phyloP scores from a whole-genome alignment of 257 asterid genomes.

The Salvia hispanica region DNA sequence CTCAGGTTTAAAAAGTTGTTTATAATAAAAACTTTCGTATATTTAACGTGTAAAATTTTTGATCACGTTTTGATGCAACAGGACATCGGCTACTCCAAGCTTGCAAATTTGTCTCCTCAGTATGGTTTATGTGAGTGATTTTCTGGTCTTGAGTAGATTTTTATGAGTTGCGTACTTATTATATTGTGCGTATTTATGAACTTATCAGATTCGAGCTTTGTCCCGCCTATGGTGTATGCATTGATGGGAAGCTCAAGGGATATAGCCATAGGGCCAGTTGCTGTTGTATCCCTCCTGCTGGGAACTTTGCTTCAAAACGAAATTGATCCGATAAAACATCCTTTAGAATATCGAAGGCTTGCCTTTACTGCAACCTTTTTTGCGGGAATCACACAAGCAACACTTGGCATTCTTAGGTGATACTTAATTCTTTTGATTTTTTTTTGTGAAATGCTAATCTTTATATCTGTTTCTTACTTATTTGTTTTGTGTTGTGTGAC shows the following conservation, averaged over 20 bases:
- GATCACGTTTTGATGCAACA: conserved; percentile 33
- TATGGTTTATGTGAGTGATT: conserved; percentile 74
- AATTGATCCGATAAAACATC: conserved; percentile 57
- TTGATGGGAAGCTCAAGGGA: conserved; percentile 93
- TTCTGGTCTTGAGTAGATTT: not conserved
- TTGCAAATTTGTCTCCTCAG: conserved; percentile 78
- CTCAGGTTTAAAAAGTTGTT: conserved; percentile 52
- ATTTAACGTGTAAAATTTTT: too few relatives aligned
- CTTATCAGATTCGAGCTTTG: conserved; percentile 73
- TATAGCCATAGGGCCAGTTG: conserved; percentile 92
- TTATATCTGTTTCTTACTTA: too few relatives aligned
- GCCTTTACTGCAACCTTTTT: conserved; percentile 90
- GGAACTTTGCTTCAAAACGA: conserved; percentile 63
- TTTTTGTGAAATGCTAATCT: not conserved
- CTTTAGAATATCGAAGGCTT: conserved; percentile 57
- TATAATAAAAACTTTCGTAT: too few relatives aligned
- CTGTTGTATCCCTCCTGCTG: conserved; percentile 80
- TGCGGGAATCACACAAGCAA: conserved; percentile 80
- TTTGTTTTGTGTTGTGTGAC: conserved; percentile 20
- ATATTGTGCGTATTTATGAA: not conserved
- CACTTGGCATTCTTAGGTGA: conserved; percentile 72
- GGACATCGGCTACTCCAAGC: conserved; percentile 82
- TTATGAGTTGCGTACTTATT: not conserved
- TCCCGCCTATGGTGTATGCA: conserved; percentile 83
- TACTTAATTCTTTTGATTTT: conserved; percentile 3